Evolutionary conservation across 2,329 filamentous ascomycete species (phyloP).

Genomic region (Cytospora mali): DNA sequence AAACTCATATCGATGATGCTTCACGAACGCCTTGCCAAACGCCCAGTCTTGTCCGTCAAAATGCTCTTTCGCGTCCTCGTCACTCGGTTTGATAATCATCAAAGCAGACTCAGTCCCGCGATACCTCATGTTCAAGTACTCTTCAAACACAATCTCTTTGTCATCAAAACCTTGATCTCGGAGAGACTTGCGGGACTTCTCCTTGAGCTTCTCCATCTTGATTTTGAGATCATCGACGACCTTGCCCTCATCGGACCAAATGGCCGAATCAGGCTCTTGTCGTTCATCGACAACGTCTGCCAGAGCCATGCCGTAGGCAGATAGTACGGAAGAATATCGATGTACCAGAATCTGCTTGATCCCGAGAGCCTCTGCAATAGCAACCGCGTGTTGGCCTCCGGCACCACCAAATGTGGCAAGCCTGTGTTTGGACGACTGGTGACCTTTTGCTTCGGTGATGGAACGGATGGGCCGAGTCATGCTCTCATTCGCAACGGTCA

Average conservation of each 20-base stretch:
- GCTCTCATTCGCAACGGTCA: conserved; percentile 87
- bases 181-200: conserved; percentile 69
- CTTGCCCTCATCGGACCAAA: conserved; percentile 62
- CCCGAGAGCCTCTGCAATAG: conserved; percentile 81
- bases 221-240: conserved; percentile 64
- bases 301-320: conserved; percentile 89
- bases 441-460: conserved; percentile 88
- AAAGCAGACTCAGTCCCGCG: conserved; percentile 87
- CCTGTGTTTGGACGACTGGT: conserved; percentile 88
- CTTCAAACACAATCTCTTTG: conserved; percentile 77
- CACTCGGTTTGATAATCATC: conserved; percentile 78
- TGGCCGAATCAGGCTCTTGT: conserved; percentile 72
- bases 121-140: conserved; percentile 94
- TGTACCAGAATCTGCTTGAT: conserved; percentile 86
- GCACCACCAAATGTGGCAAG: conserved; percentile 91
- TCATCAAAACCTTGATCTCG: conserved; percentile 78
- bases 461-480: conserved; percentile 91
- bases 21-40: conserved; percentile 81
- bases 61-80: conserved; percentile 60
- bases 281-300: conserved; percentile 92
- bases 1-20: conserved; percentile 89
- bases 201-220: conserved; percentile 79
- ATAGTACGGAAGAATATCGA: conserved; percentile 84
- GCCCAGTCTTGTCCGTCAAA: conserved; percentile 73
- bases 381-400: conserved; percentile 89